These are phyloP conservation scores for Colletotrichum lindemuthianum DNA, from an alignment of 2,329 filamentous ascomycete genomes.

Conservation along the genomic window DNA sequence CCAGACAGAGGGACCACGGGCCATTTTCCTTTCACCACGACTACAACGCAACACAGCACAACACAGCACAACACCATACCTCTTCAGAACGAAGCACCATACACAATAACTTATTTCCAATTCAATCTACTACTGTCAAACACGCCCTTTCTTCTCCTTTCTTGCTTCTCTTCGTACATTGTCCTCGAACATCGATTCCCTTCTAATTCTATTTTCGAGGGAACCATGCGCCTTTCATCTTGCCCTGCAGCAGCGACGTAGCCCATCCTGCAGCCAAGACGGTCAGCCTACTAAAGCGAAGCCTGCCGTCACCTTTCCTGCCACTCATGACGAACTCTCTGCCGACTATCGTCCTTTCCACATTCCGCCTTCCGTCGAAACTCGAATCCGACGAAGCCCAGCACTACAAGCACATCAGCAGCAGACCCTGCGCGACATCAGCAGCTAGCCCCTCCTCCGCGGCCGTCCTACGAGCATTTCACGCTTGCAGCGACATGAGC, in stretches of 20 bases:
- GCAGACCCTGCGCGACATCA: not conserved
- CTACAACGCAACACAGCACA: conserved; percentile 8
- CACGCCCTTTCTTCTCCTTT: conserved; percentile 15
- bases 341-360: conserved; percentile 29
- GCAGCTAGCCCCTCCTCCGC: not conserved
- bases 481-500: conserved; percentile 31
- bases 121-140: conserved; percentile 16
- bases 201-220: conserved; percentile 8
- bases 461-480: conserved; percentile 2
- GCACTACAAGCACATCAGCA: not conserved
- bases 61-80: not conserved
- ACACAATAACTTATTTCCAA: not conserved
- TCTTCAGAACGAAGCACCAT: not conserved
- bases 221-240: conserved; percentile 17
- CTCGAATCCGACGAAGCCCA: conserved; percentile 24
- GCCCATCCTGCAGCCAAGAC: conserved; percentile 1
- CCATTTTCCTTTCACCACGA: conserved; percentile 31
- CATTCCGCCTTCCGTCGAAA: conserved; percentile 21
- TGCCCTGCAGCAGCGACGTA: conserved; percentile 25
- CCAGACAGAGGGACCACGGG: conserved; percentile 7
- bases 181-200: not conserved
- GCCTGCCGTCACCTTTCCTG: conserved; percentile 14
- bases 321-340: conserved; percentile 34
- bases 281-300: conserved; percentile 19
- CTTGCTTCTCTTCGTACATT: conserved; percentile 8